Base-by-base conservation (phyloP, 345 rosid genomes). In the Brassica napus region DNA sequence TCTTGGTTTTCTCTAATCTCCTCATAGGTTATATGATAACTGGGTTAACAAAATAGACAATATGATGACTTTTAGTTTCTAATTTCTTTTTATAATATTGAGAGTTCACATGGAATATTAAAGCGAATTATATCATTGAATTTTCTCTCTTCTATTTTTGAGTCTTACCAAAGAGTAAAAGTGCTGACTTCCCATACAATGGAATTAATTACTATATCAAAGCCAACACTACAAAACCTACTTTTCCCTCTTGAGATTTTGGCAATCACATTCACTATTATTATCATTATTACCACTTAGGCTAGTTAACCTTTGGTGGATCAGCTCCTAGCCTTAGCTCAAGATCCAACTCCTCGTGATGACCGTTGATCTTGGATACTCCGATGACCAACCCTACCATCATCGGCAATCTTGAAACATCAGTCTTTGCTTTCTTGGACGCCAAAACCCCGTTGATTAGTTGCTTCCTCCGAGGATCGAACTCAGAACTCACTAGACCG, bases 291-390 rank as follows among this genome's bases (percentile, higher is more conserved):
- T 61, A 74, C 15, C 44, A 65, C 21, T 73, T 60, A 77, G 35
- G 28, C 83, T 85, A 87, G 80, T 86, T 88, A 82, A 87, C 82
- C 44, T 85, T 77, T 47, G 88, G 82, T n/a, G 88, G 82, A 72
- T 86, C 74, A 82, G 69, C 83, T 52, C 98, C 97, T 76, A 93
- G 94, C 87, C 94, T 85, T 73, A 93, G 94, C 86, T 93, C 98
- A 82, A 93, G 98, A 86, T 93, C 97, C 84, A 93, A 77, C 44
- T 85, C 92, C 8, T 89, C 90, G 47, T 81, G 76, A 57, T 71
- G 73, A 58, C 73, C 77, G 72, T 81, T 81, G 73, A 66, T 75
- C 64, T 71, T 71, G 32, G 79, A 70, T 15, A 83, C 71, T 67
- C 83, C 86, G 76, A 61, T 64, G 16, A 75, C 84, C 76, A 84